A percentile compares a stretch with the other conserved stretches of the same genome.
Conservation (phyloP, 2,329 filamentous ascomycete species). For the Simplicillium sp. region DNA sequence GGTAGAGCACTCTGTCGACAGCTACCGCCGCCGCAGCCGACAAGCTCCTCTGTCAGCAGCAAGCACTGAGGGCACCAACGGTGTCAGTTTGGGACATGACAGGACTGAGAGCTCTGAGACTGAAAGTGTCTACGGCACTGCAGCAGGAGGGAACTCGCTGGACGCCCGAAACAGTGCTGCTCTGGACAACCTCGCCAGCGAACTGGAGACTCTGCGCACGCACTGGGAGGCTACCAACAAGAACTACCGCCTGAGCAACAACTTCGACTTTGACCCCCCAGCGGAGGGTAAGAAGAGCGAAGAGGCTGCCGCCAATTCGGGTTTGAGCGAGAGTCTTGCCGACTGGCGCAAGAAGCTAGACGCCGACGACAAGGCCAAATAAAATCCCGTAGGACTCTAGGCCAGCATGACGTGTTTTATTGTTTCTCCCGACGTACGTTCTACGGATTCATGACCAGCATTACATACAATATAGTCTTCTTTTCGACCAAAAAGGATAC, state of each 20-base stretch:
- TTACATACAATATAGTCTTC: no score
- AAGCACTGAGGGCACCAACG: conserved; percentile 35
- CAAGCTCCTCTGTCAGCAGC: conserved; percentile 36
- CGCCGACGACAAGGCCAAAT: conserved; percentile 27
- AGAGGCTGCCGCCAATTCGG: conserved; percentile 28
- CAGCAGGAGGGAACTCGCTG: conserved; percentile 32
- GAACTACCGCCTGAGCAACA: conserved; percentile 82
- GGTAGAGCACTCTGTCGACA: conserved; percentile 87
- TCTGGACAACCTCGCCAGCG: conserved; percentile 81
- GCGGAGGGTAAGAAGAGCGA: conserved; percentile 31
- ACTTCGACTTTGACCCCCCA: conserved; percentile 70
- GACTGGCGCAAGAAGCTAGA: conserved; percentile 77
- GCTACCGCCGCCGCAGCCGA: conserved; percentile 73
- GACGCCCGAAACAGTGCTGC: conserved; percentile 54
- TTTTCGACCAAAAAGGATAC: no score
- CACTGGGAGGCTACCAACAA: conserved; percentile 97
- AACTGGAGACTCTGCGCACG: conserved; percentile 79
- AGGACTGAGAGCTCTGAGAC: conserved; percentile 49
- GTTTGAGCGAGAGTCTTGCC: conserved; percentile 61
- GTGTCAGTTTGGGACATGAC: conserved; percentile 28
- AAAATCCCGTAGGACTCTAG: conserved; percentile 1
- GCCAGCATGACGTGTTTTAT: neutral
- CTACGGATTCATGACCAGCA: neutral
- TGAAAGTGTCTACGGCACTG: conserved; percentile 50
- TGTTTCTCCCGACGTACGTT: neutral